Base-by-base conservation (phyloP, 1,139 yeast genomes). In the Saccharomyces hybrid region DNA sequence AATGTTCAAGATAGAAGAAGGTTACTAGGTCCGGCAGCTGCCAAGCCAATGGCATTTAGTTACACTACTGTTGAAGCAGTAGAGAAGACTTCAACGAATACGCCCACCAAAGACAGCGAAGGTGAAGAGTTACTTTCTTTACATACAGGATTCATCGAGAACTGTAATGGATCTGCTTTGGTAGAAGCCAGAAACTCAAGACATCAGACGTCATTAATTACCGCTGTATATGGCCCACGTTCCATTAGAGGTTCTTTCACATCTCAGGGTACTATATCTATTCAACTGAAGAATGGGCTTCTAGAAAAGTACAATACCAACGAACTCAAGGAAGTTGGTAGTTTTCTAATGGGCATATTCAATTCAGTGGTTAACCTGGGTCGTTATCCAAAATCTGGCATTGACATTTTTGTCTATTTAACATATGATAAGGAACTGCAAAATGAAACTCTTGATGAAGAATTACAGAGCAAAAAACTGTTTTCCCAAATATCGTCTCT, bases 371-470 rank as follows among this genome's bases (percentile, higher is more conserved):
- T 93, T 3, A 71, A 87, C 47, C 74, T 89, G 50, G 81, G 81
- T 16, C 82, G 84, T 57, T 91, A 91, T 68, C 97, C 98, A 5
- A 93, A 93, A 70, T 87, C 96, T 8, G 83, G 91, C 26, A 88
- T 93, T 54, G 95, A 86, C 65, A 77, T 93, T 26, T 86, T 84
- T 62, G 76, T 91, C n/a, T 81, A 86, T 47, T 51, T 68, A 50
- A 64, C 64, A 47, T 62, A 66, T 51, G 72, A 75, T 56, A 63
- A 75, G 46, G 60, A 60, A 29, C 53, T 54, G n/a, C 57, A 60
- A 54, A 55, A 25, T 32, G 41, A 51, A 31, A 41, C 47, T 46
- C 55, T 56, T 26, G 26, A 25, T 23, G 48, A 46, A 13, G 5
- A n/a, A 23, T 23, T n/a, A 13, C 19, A 16, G 9, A 46, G 23